These are phyloP conservation scores for Ogataea sp. DNA, from an alignment of 805 yeast genomes.

Conservation along the genomic window DNA sequence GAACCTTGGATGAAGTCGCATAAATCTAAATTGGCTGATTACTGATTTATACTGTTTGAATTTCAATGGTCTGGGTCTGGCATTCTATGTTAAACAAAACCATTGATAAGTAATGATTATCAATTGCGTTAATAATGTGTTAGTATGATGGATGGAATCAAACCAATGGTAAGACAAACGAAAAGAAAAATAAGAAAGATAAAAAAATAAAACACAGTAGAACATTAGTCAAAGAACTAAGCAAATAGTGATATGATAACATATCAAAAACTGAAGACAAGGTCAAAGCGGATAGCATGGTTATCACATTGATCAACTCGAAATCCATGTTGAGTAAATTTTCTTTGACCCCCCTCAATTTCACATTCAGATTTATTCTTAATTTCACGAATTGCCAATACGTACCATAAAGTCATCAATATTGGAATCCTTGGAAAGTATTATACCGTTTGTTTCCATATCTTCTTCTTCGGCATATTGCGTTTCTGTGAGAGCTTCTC, in stretches of 20 bases:
- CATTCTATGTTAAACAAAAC: slow-evolving; percentile 3
- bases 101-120: not conserved
- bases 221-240: too few species aligned
- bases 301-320: too few species aligned
- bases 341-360: too few species aligned
- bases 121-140: not conserved
- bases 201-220: not conserved
- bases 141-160: not conserved
- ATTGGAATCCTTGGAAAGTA: not conserved
- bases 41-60: slow-evolving; percentile 8
- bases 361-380: too few species aligned
- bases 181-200: not conserved
- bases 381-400: not conserved
- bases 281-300: too few species aligned
- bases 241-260: not conserved
- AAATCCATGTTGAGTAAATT: too few species aligned
- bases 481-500: not conserved
- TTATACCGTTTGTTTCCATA: too few species aligned
- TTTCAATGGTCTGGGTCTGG: slow-evolving; percentile 7
- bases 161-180: too few species aligned
- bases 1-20: slow-evolving; percentile 7
- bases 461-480: not conserved
- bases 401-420: not conserved
- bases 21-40: slow-evolving; percentile 10
- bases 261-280: too few species aligned